Conservation (phyloP, 768 basidiomycete genomes). For the Mycena kentingensis region DNA sequence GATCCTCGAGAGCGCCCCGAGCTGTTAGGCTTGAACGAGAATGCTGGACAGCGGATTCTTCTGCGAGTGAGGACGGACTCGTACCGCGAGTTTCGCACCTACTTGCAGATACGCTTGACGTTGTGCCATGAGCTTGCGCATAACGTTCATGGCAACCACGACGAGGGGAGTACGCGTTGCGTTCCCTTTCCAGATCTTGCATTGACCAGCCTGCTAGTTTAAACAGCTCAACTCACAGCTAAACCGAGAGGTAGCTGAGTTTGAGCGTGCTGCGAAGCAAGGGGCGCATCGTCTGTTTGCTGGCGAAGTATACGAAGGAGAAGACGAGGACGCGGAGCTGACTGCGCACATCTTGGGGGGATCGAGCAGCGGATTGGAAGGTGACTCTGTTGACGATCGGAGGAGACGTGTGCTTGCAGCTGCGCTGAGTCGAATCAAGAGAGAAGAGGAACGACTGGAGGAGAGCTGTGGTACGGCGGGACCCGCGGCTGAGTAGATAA, state of each 20-base stretch:
- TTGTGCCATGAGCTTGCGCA: conserved; percentile 80
- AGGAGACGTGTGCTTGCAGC: conserved; percentile 59
- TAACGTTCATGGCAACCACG: conserved; percentile 73
- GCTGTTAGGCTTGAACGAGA: conserved; percentile 69
- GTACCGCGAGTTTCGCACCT: conserved; percentile 73
- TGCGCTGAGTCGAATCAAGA: conserved; percentile 57
- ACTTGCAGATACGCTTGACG: conserved; percentile 63
- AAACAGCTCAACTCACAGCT: conserved; percentile 74
- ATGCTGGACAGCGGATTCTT: conserved; percentile 63
- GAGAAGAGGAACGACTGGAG: conserved; percentile 73
- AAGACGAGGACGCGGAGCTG: conserved; percentile 55
- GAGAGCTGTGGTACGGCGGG: conserved; percentile 63
- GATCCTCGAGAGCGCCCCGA: conserved; percentile 76
- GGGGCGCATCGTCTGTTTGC: conserved; percentile 58
- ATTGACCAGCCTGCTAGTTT: conserved; percentile 49
- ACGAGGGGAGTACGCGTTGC: conserved; percentile 51
- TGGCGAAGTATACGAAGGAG: conserved; percentile 51
- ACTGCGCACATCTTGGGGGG: conserved; percentile 59
- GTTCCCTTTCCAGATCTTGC: background rate
- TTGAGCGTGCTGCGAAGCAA: conserved; percentile 52
- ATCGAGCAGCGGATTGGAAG: conserved; percentile 12
- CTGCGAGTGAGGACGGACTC: conserved; percentile 67
- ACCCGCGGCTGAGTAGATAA: background rate
- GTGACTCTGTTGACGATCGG: conserved; percentile 60
- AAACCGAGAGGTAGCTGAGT: conserved; percentile 71